Base-by-base conservation (phyloP, 495 filamentous ascomycete species). In the Jackrogersella multiformis region DNA sequence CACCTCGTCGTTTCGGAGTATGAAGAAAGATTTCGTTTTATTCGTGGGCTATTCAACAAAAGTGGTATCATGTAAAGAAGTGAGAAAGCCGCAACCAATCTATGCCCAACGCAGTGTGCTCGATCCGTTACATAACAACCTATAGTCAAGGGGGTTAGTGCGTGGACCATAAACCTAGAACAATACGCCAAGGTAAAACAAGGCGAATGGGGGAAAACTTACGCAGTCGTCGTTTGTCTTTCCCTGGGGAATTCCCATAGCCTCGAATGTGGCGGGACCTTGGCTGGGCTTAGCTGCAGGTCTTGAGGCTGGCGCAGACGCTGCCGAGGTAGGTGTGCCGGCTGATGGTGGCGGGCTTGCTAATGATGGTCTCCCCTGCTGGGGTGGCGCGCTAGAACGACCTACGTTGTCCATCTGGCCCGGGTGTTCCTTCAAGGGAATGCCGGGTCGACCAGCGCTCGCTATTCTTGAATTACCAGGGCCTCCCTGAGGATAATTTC, bases 231-330 rank as follows among this genome's bases (percentile, higher is more conserved):
- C 85, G 32, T 96, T 91, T 61, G 90, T 84, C 75, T 92, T 91
- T 26, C 82, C 88, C 68, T 85, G 82, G 12, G 92, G 91, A 66
- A 99, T 92, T 54, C 94, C 94, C 95, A 99, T 99, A 73, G 94
- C 93, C 73, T 97, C 94, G 74, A 99, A 99, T 2, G 95, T 99
- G 75, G 96, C 92, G 3, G 95, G 95, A 8, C 96, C 95, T 74
- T 92, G 91, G 46, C 88, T 87, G 16, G 44, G 13, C 12, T 88
- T 85, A 23, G 54, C 2, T 12, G 51, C 0, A 13, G 83, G 84
- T 54, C 82, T 84, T 3, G 58, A 18, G 36, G 73, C 72, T 12
- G 79, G 75, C 13, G 77, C 76, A 24, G 78, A 69, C 35, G 74
- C 68, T 8, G 66, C 44, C 0, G 70, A 66, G n/a, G 42, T 42